Evolutionary conservation across 257 asterid genomes (phyloP), one percentile per base, ranked within the genome.

Genomic region (Nicotiana tomentosiformis): DNA sequence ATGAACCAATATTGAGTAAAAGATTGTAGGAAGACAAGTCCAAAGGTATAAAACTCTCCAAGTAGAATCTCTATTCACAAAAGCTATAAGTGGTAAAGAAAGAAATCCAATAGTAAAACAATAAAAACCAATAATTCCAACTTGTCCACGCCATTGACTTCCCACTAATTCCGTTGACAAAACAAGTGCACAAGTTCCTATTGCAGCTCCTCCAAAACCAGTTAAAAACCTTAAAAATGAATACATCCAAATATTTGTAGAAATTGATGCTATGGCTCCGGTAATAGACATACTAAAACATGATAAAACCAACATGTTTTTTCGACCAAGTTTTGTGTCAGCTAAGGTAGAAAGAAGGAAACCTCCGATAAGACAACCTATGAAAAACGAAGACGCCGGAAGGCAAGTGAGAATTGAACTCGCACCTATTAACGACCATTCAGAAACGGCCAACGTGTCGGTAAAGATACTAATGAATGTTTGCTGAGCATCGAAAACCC

Each of bases 401-500:
- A 95, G 82, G 30, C 96, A 94, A 2, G 84, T 85, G 17, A 91
- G 12, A 66, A 90, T 3, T 20, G 95, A 88, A 49, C 89, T 87
- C 0, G 90, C 85, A 83, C 93, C 90, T 80, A 86, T 82, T 66
- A 91, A 89, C 0, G 92, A 89, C 97, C 96, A 93, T 43, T 93
- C 94, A 0, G 94, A 91, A 0, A 93, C 58, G 5, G 88, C 86
- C 57, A 92, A 85, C 0, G 89, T 29, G 56, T 93, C 97, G 0
- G 97, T 88, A 64, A 93, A 93, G 58, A 92, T 81, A 20, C 87
- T 86, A 81, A 92, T 89, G 88, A 93, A 93, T 4, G 89, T 81
- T 60, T 88, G 95, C 55, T 93, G 98, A 0, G 95, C 98, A 30
- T 93, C 98, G 84, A 93, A 92, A 78, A 88, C 53, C 95, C 97